Conservation (phyloP, 768 basidiomycete species). For the Phanerochaete sordida region DNA sequence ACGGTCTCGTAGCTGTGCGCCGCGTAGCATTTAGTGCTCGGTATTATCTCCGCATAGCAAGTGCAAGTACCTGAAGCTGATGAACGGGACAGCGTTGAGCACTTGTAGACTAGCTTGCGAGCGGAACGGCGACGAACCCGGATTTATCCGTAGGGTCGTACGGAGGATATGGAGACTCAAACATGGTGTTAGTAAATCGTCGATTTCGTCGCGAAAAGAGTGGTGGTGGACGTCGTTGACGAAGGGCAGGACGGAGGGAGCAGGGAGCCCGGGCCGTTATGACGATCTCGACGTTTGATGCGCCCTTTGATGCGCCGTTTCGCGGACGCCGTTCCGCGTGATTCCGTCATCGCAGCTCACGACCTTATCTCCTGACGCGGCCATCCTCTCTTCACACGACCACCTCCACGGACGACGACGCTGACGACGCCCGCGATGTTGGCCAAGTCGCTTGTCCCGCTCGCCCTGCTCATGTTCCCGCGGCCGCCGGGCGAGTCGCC, state of each 20-base stretch:
- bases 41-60: not conserved
- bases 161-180: slow-evolving; percentile 52
- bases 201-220: not conserved
- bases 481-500: not conserved
- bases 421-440: not conserved
- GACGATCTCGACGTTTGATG: too few relatives aligned
- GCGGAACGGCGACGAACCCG: slow-evolving; percentile 39
- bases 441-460: not conserved
- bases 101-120: not conserved
- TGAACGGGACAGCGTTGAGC: not conserved
- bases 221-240: not conserved
- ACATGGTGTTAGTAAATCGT: not conserved
- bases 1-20: slow-evolving; percentile 70
- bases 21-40: not conserved
- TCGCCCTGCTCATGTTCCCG: not conserved
- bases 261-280: too few relatives aligned
- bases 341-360: too few relatives aligned
- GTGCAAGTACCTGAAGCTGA: slow-evolving; percentile 56
- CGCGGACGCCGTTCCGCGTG: too few relatives aligned
- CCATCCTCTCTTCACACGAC: not conserved
- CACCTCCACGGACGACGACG: not conserved
- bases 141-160: slow-evolving; percentile 71
- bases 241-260: too few relatives aligned
- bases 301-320: too few relatives aligned
- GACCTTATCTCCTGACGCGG: not conserved